Base-by-base conservation (phyloP, 495 filamentous ascomycete species). In the Pseudevernia furfuracea region DNA sequence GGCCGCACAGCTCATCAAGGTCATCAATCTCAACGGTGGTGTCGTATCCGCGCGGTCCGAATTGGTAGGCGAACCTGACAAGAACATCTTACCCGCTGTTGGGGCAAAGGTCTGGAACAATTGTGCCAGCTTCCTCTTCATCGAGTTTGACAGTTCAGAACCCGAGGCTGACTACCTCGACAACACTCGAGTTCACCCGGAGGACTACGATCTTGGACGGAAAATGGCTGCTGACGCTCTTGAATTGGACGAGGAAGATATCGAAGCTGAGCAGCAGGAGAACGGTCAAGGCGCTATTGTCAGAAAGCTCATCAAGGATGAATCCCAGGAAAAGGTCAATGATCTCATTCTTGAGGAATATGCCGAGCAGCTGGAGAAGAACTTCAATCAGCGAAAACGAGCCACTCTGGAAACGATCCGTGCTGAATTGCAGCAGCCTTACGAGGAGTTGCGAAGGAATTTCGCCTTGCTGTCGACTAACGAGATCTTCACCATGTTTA, bases 171-270 rank as follows among this genome's bases (percentile, higher is more conserved):
- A 98, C 71, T 95, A 94, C 37, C 81, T 98, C 9, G 94, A 98
- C 74, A 96, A 95, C 72, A 97, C 94, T 36, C 85, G 94, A 74
- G 90, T 97, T 21, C 94, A 98, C 71, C 94, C 94, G 10, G 94
- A 97, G 80, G 94, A 97, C 72, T 98, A 98, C 73, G 94, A 98
- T 59, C 82, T 98, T 52, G 94, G 90, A 25, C 87, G 92, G 60
- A 98, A 98, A 74, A 97, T 97, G 87, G 95, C 94, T 30, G 94
- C 95, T 19, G 94, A 98, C 80, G 95, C 94, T 49, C 78, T 97
- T 53, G 92, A 96, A 72, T 76, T 97, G 68, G 95, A 98, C 70
- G 94, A 98, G 74, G 94, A 98, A 75, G 94, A 98, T 72, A 89
- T 97, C 74, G 93, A 96, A 74, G 91, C 89, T 1, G 93, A 97